Base-by-base conservation (phyloP, 352 stramenopile genomes). In the Phytopythium ostracodes region DNA sequence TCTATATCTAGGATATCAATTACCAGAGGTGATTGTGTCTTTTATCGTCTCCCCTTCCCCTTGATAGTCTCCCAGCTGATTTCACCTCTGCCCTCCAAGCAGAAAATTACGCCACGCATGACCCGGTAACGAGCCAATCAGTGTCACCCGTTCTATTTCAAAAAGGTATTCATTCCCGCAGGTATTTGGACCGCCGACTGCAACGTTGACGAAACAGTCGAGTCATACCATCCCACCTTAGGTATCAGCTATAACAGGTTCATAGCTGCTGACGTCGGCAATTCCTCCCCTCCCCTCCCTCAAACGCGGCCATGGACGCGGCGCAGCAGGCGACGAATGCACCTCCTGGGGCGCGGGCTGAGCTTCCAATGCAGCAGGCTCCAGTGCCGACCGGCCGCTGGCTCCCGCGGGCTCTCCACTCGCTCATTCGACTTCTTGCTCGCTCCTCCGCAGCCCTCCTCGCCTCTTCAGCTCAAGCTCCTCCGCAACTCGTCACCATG, bases 401-500 rank as follows among this genome's bases (percentile, higher is more conserved):
- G 42, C 42, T 25, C 14, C 29, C 29, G 29, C 29, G 29, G 29
- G 29, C 29, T 33, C 53, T 25, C 18, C 54, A 60, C 17, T 24
- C 18, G 56, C 56, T 53, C 52, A 58, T 70, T 75, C 59, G 54
- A 51, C 50, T 58, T 62, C 53, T 54, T n/a, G 44, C 51, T n/a
- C 14, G 31, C 51, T 47, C n/a, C 20, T 38, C 46, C 11, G 56
- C 72, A 67, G 25, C 36, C 27, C 43, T 49, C n/a, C 40, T 27
- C 2, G n/a, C 54, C 43, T 11, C 27, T 20, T 46, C 40, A 27
- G 31, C 29, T 25, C 49, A 67, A 55, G 25, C 38, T 42, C 25
- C 51, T 20, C 33, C 46, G 4, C 24, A 8, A n/a, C 42, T 20
- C 4, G 20, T 20, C 4, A 66, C 54, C 22, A 85, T 84, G 71